Conservation (phyloP, 2,329 filamentous ascomycete species). For the Scedosporium apiospermum region DNA sequence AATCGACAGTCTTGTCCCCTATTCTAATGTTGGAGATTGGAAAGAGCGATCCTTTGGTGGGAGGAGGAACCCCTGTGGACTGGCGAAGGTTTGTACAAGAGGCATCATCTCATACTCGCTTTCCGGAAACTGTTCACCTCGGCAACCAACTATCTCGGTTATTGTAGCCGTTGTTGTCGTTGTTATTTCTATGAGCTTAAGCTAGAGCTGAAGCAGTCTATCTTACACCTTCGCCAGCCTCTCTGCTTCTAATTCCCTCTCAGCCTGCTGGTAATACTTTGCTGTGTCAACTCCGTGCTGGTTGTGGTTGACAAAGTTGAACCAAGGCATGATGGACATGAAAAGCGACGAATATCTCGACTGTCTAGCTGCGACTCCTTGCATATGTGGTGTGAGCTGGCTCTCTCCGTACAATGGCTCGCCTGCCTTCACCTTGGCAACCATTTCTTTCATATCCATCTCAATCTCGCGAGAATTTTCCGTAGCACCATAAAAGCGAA, state of each 20-base stretch:
- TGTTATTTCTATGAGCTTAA: neutral
- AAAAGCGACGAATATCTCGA: conserved; percentile 84
- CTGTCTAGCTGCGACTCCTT: conserved; percentile 86
- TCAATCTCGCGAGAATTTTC: conserved; percentile 90
- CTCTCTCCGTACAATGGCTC: conserved; percentile 82
- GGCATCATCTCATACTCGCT: too few species aligned
- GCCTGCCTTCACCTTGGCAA: conserved; percentile 86
- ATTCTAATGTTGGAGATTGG: too few species aligned
- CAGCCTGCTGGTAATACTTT: conserved; percentile 95
- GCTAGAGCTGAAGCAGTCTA: neutral
- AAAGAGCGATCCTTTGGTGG: too few species aligned
- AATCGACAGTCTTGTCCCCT: too few species aligned
- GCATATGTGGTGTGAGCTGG: conserved; percentile 73
- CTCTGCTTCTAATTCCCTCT: conserved; percentile 85
- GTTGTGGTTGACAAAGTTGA: conserved; percentile 96
- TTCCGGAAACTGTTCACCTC: too few species aligned
- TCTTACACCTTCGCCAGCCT: conserved; percentile 2
- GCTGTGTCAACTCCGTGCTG: conserved; percentile 95
- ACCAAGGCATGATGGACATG: conserved; percentile 82
- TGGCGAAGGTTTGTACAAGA: too few species aligned
- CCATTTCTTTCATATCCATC: conserved; percentile 98
- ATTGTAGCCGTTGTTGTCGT: neutral
- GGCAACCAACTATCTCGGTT: too few species aligned
- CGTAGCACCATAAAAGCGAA: conserved; percentile 89
- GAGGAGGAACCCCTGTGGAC: too few species aligned